Percentiles rank a stretch among this genome's conserved stretches.
Conservation (phyloP, 306 rosid genomes). For the Fagus sylvatica region DNA sequence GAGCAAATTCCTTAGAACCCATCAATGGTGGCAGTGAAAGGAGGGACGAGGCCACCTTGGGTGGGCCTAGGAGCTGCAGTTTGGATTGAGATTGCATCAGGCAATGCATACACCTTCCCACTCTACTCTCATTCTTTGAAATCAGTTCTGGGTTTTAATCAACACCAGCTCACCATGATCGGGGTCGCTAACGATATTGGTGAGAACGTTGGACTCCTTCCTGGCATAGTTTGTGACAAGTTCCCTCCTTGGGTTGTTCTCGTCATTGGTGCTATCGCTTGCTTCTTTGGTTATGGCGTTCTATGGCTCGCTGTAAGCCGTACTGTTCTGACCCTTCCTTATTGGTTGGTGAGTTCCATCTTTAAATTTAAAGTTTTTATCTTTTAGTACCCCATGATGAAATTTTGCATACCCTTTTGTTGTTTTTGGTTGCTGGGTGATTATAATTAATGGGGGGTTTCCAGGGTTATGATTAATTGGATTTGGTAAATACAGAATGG, state of each 20-base stretch:
- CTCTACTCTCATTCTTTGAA: constrained; percentile 74
- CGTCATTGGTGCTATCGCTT: constrained; percentile 50
- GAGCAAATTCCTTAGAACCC: neutral
- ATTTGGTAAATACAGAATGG: neutral
- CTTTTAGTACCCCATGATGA: neutral
- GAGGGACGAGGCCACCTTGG: constrained; percentile 81
- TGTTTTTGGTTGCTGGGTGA: constrained; percentile 7
- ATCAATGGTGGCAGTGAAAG: constrained; percentile 50
- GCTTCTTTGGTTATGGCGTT: constrained; percentile 64
- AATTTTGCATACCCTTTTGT: neutral
- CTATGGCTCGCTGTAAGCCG: constrained; percentile 58
- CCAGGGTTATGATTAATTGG: neutral
- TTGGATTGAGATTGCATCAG: constrained; percentile 71
- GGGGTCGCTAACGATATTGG: constrained; percentile 86
- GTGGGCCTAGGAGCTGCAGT: constrained; percentile 81
- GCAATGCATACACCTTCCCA: constrained; percentile 57
- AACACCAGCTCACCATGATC: constrained; percentile 62
- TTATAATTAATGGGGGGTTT: neutral
- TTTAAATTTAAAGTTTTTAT: neutral
- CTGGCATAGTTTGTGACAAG: constrained; percentile 71
- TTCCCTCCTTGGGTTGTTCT: constrained; percentile 76
- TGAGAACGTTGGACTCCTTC: constrained; percentile 76
- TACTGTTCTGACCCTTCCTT: constrained; percentile 51
- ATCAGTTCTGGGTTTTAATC: constrained; percentile 68
- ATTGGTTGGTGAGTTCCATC: constrained; percentile 45